phyloP scores from a whole-genome alignment of 1,284 basidiomycete species.

The Boletus semigastroideus region DNA sequence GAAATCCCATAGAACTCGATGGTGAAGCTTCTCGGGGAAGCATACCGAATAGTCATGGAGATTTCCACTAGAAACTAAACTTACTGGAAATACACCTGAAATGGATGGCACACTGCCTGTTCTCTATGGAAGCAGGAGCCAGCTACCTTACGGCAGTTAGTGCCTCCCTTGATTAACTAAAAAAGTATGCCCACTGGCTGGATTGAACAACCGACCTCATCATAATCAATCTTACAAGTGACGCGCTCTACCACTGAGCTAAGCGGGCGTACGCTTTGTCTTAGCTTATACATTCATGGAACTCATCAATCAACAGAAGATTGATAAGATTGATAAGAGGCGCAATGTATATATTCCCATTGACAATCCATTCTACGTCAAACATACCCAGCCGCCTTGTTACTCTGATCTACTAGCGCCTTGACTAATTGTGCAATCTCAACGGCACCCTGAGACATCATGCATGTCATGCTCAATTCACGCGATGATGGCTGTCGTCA shows the following conservation, averaged over 20 bases:
- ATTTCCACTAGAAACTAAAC: no score
- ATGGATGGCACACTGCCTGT: neutral
- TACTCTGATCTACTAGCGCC: conserved; percentile 50
- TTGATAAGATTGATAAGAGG: neutral
- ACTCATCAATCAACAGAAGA: neutral
- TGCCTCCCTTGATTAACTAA: no score
- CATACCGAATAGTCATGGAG: neutral
- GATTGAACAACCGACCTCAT: conserved; percentile 58
- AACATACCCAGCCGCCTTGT: conserved; percentile 25
- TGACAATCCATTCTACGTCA: neutral
- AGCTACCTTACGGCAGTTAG: no score
- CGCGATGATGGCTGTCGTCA: neutral
- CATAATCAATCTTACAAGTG: conserved; percentile 49
- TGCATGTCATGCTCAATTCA: neutral
- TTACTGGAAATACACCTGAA: no score
- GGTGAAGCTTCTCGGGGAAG: neutral
- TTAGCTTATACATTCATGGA: no score
- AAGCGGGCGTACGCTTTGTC: conserved; percentile 37
- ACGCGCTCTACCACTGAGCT: conserved; percentile 61
- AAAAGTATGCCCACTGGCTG: conserved; percentile 42
- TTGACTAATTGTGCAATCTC: conserved; percentile 51
- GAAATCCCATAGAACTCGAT: neutral
- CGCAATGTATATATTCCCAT: neutral
- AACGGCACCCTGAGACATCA: conserved; percentile 45
- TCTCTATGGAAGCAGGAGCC: no score